Percentiles rank a stretch among this genome's conserved stretches.
phyloP scores from a whole-genome alignment of 257 asterid species.

The Solanum corneliomulleri region DNA sequence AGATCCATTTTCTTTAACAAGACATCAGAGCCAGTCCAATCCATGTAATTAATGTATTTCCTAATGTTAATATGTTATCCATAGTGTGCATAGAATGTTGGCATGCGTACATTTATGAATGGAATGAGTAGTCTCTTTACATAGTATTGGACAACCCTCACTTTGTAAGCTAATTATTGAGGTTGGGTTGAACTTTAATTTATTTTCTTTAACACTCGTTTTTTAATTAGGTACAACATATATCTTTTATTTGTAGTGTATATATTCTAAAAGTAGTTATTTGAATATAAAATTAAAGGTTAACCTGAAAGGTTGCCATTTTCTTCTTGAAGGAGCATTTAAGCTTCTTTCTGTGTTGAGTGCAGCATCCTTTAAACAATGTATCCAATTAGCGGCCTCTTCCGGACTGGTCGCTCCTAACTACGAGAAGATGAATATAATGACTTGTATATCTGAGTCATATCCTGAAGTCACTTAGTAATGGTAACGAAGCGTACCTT shows the following conservation, averaged over 20 bases:
- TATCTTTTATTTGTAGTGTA: neutral
- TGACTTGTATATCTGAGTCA: neutral
- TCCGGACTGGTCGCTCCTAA: slow-evolving; percentile 82
- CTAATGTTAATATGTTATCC: neutral
- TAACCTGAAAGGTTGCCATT: slow-evolving; percentile 79
- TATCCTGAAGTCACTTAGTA: neutral
- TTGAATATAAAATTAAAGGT: neutral
- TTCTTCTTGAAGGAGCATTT: slow-evolving; percentile 36
- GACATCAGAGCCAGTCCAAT: neutral
- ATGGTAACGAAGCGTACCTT: slow-evolving; percentile 35
- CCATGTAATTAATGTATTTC: neutral
- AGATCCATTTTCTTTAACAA: neutral
- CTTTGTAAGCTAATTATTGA: neutral
- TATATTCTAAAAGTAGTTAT: neutral
- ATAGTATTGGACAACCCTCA: neutral
- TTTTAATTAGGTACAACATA: neutral
- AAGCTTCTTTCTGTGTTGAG: slow-evolving; percentile 34
- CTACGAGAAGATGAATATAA: slow-evolving; percentile 24
- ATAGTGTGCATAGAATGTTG: neutral
- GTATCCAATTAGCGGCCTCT: slow-evolving; percentile 76
- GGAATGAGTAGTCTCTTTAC: neutral
- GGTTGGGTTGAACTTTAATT: neutral
- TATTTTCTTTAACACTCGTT: neutral
- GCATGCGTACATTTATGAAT: neutral
- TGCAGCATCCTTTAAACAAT: slow-evolving; percentile 52